Percentiles rank a stretch among this genome's conserved stretches.
Evolutionary conservation across 164 flowering plant species (phyloP).

Genomic region (Kalanchoe fedtschenkoi): DNA sequence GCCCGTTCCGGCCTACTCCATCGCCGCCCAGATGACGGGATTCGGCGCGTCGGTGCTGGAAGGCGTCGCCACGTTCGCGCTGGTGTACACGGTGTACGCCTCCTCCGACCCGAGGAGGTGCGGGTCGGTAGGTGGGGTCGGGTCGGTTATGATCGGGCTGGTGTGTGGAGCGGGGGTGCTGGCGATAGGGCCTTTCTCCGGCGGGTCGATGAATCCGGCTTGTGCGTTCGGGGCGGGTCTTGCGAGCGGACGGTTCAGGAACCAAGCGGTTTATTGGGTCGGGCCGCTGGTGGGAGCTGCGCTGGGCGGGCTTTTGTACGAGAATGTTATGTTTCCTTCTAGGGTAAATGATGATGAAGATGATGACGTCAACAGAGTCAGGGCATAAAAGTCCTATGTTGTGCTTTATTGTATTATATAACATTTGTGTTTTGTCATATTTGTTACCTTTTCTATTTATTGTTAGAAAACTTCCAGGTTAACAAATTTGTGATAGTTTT

Average conservation of each 20-base stretch:
- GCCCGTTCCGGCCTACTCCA: slow-evolving; percentile 43
- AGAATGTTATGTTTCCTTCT: slow-evolving; percentile 49
- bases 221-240: slow-evolving; percentile 62
- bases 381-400: too few relatives aligned
- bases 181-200: slow-evolving; percentile 73
- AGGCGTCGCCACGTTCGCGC: slow-evolving; percentile 48
- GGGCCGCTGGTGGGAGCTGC: slow-evolving; percentile 73
- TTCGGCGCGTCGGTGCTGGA: slow-evolving; percentile 72
- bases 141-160: slow-evolving; percentile 52
- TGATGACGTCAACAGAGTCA: neutral
- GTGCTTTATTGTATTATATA: too few relatives aligned
- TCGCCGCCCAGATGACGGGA: slow-evolving; percentile 66
- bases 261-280: slow-evolving; percentile 83
- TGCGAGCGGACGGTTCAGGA: slow-evolving; percentile 57
- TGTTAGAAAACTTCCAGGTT: too few relatives aligned
- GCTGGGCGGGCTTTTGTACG: slow-evolving; percentile 58
- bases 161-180: slow-evolving; percentile 60
- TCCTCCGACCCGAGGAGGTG: slow-evolving; percentile 45
- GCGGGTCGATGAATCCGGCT: slow-evolving; percentile 90
- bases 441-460: too few relatives aligned
- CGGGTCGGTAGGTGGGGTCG: slow-evolving; percentile 28
- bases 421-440: too few relatives aligned
- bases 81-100: slow-evolving; percentile 63
- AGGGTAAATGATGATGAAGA: neutral
- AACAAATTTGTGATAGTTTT: too few relatives aligned